Evolutionary conservation across 805 yeast genomes (phyloP), one percentile per base, ranked within the genome.

Genomic region (Starmerella floricola): DNA sequence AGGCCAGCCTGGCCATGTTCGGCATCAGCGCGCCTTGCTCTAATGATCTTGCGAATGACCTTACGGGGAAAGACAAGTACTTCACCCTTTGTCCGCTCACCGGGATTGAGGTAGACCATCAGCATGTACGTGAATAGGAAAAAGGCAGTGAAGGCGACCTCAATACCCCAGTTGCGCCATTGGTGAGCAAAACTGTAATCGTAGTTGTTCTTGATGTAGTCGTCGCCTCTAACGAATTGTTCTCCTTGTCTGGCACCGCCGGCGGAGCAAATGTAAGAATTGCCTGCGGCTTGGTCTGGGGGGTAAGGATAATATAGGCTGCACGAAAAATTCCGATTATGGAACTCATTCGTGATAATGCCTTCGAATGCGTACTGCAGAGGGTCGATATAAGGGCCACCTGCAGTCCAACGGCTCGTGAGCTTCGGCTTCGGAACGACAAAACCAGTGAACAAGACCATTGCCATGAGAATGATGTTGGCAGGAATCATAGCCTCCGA

Each of bases 161-260:
- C 45, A 45, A 79, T 73, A 55, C 86, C 94, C 44, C 79, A 68
- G 58, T 84, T 80, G 65, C 94, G 75, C 94, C 94, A 84, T 38
- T 72, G 68, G 59, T 84, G 83, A 17, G 60, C 48, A 53, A 68
- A 74, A 17, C 56, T 55, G 64, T 78, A 84, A 32, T 60, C 55
- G 59, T 60, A 83, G 8, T 75, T 57, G 3, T 52, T 53, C 4
- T 48, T 47, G 42, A 83, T 49, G 54, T 79, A 83, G 28, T 58
- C 60, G 49, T 76, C 73, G 51, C 94, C 94, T 26, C 59, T 53
- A 36, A 83, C 82, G 38, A 49, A 49, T 12, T 55, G 44, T 18
- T 58, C 55, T 32, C 93, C 91, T 1, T 76, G 63, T 2, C 52
- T 50, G 11, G 87, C 65, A 31, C 88, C 86, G 24, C 70, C 70